Base-by-base conservation (phyloP, 140 eudicot genomes). In the Stevia rebaudiana region DNA sequence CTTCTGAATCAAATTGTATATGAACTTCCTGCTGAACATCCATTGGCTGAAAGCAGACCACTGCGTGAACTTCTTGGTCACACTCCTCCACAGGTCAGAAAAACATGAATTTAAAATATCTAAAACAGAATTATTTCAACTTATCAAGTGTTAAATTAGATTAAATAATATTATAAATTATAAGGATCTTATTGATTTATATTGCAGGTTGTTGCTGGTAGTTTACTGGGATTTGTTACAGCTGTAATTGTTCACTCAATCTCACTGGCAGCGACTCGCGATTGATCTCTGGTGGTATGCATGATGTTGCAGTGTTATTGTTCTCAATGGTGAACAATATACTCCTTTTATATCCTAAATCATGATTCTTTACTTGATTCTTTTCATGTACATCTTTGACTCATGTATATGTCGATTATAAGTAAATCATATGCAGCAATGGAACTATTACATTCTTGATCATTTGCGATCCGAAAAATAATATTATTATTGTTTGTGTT, bases 11-110 rank as follows among this genome's bases (percentile, higher is more conserved):
- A 88, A 80, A 88, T 92, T 19, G 87, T 92, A 13, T 92, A 82
- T 64, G 95, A 83, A 67, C 99, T 92, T 76, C 99, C 99, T 42
- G 78, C 94, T 37, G 99, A 88, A 51, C 99, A 92, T 70, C 99
- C 96, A 72, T 88, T 92, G 68, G 86, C 99, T 65, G 95, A 92
- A 72, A 88, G 78, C 78, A 79, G 89, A 61, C 99, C 99, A 49
- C 82, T 92, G 4, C 96, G 86, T 42, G 99, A 92, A 81, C 90
- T 92, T 77, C 95, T 92, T 30, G 99, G 99, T n/a, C 99, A 92
- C 84, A 92, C 97, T 40, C 99, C 99, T 74, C 94, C 88, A 16
- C 96, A 92, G 94, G 99, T 92, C 25, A 56, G 63, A 13, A 25
- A 25, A 54, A 54, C 54, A 48, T 18, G 54, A 12, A 19, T 5